phyloP scores from a whole-genome alignment of 257 asterid species.

The Plantago major region DNA sequence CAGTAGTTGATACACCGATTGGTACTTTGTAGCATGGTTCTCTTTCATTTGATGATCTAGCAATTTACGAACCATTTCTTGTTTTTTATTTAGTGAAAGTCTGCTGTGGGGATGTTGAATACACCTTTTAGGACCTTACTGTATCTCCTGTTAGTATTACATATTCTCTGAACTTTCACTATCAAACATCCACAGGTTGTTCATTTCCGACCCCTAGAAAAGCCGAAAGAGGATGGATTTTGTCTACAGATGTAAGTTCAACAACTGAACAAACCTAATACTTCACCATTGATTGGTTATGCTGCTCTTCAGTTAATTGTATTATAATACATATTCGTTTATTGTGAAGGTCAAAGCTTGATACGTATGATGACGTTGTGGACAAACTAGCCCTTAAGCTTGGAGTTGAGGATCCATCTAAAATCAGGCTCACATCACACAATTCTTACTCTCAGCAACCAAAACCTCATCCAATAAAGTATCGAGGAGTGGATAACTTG shows the following conservation, averaged over 20 bases:
- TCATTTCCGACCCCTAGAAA: slow-evolving; percentile 38
- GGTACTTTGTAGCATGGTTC: too few species aligned
- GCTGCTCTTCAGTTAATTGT: background rate
- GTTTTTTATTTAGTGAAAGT: too few species aligned
- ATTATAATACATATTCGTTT: background rate
- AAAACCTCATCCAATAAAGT: slow-evolving; percentile 33
- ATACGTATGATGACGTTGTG: slow-evolving; percentile 40
- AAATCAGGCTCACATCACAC: slow-evolving; percentile 44
- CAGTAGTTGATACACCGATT: too few species aligned
- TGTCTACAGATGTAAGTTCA: slow-evolving; percentile 32
- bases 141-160: too few species aligned
- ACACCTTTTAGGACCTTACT: too few species aligned
- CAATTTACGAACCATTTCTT: too few species aligned
- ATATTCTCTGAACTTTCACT: background rate
- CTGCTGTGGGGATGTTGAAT: too few species aligned
- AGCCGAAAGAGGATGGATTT: slow-evolving; percentile 39
- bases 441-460: slow-evolving; percentile 39
- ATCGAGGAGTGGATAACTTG: slow-evolving; percentile 36
- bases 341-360: slow-evolving; percentile 30
- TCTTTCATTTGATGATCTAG: too few species aligned
- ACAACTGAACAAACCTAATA: background rate
- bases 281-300: background rate
- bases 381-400: slow-evolving; percentile 33
- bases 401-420: slow-evolving; percentile 39
- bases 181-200: slow-evolving; percentile 26